Base-by-base conservation (phyloP, 2,329 filamentous ascomycete species). In the Aspergillus sp. region DNA sequence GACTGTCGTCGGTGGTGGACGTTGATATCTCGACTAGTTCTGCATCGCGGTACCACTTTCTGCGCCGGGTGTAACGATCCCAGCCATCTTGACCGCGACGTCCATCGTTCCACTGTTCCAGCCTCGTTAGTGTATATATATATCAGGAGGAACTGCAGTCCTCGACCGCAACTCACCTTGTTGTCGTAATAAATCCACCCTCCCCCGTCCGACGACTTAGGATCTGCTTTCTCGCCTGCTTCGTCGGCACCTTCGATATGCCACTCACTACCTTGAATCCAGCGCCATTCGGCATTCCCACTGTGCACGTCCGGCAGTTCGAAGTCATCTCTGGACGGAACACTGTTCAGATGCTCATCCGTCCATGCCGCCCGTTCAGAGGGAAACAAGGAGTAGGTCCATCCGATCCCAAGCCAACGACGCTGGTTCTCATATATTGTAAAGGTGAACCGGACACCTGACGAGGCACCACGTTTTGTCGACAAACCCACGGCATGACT, bases 141-240 rank as follows among this genome's bases (percentile, higher is more conserved):
- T 38, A 34, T 7, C 32, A 28, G 19, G 7, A n/a, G 6, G 4
- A 19, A 12, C 10, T 5, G 41, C 4, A 12, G 42, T 9, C 8
- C 3, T 10, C 8, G 7, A 30, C 7, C 2, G 33, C 40, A 1
- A 56, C 72, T 50, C 71, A 88, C 88, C 82, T 95, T 96, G 65
- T 91, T 97, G 61, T 98, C 93, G 63, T 96, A 98, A 67, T 93
- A 98, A 34, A 95, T 88, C 93, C 93, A 98, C 1, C 90, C 93
- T 56, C 83, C 82, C 3, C 79, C 84, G 27, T 82, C 77, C 1
- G 52, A 58, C 35, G 57, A 57, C 61, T 69, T 64, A 58, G 62
- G 48, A 62, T 71, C 54, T 4, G 58, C 48, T 61, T 72, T 58
- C 55, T 68, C 62, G 63, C 48, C 60, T 2, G 52, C 52, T 32